Evolutionary conservation across 495 filamentous ascomycete species (phyloP).

Genomic region (Aspergillus bertholletiae): DNA sequence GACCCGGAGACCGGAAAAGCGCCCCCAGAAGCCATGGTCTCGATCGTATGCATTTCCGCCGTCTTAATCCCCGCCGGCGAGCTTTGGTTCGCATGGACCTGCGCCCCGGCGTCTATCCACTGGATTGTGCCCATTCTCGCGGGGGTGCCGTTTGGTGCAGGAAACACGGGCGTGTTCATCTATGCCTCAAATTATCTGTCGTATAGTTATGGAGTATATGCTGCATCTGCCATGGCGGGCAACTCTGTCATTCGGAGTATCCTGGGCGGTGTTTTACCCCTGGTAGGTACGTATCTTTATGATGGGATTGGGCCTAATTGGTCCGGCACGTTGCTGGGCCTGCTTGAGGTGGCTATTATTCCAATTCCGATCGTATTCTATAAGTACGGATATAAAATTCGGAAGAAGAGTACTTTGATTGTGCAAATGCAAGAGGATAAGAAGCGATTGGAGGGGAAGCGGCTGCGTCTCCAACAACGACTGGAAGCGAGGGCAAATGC

Average conservation of each 20-base stretch:
- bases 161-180: conserved; percentile 74
- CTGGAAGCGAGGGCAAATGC: conserved; percentile 6
- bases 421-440: conserved; percentile 23
- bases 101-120: conserved; percentile 60
- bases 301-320: conserved; percentile 62
- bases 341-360: conserved; percentile 21
- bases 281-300: conserved; percentile 74
- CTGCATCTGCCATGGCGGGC: conserved; percentile 73
- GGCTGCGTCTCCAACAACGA: conserved; percentile 13
- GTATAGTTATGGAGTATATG: conserved; percentile 70
- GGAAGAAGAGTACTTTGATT: conserved; percentile 19
- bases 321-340: conserved; percentile 57
- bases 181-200: conserved; percentile 76
- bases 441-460: conserved; percentile 17
- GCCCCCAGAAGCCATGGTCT: conserved; percentile 70
- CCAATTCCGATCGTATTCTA: conserved; percentile 24
- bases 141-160: conserved; percentile 71
- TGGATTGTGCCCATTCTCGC: conserved; percentile 73
- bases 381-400: conserved; percentile 22
- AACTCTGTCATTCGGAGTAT: conserved; percentile 64
- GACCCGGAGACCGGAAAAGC: conserved; percentile 65
- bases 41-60: conserved; percentile 63
- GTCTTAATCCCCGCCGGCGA: conserved; percentile 66
- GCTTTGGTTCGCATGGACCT: conserved; percentile 80
- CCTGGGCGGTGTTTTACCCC: conserved; percentile 67